Percentiles rank a stretch among this genome's conserved stretches.
Evolutionary conservation across 371 early-diverging fungal species (phyloP).

Genomic region (Mucor mucedo): DNA sequence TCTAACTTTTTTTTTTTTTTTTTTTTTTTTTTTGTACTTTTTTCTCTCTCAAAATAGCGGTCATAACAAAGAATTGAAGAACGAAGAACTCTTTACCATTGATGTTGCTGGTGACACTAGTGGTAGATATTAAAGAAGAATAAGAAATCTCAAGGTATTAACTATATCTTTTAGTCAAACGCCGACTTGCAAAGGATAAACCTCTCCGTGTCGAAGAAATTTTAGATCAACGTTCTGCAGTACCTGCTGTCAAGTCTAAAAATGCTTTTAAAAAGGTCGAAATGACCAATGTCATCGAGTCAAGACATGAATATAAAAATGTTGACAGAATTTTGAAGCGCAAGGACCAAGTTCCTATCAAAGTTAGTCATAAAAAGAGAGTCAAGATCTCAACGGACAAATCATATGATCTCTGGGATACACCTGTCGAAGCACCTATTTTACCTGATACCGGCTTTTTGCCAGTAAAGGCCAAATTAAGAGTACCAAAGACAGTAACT

Average conservation of each 20-base stretch:
- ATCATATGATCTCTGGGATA: constrained; percentile 64
- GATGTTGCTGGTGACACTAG: constrained; percentile 75
- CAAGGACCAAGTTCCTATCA: constrained; percentile 22
- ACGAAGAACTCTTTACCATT: constrained; percentile 74
- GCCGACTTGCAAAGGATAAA: constrained; percentile 51
- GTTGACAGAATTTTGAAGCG: constrained; percentile 25
- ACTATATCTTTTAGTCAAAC: constrained; percentile 28
- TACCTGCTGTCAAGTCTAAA: constrained; percentile 49
- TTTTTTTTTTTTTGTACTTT: not conserved
- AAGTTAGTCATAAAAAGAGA: constrained; percentile 38
- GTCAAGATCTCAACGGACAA: constrained; percentile 10
- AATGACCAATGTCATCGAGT: constrained; percentile 22
- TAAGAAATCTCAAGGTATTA: not conserved
- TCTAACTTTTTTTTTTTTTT: constrained; percentile 1
- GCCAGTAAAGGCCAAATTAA: constrained; percentile 15
- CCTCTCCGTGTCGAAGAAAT: constrained; percentile 82
- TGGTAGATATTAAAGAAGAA: constrained; percentile 33
- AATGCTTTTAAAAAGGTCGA: constrained; percentile 31
- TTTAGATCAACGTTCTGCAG: constrained; percentile 68
- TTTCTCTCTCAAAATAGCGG: constrained; percentile 34
- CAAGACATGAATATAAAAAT: constrained; percentile 25
- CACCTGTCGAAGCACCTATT: not conserved
- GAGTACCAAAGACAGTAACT: constrained; percentile 61
- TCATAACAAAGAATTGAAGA: constrained; percentile 52
- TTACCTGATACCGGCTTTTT: constrained; percentile 19